Evolutionary conservation across 345 rosid genomes (phyloP), one percentile per base, ranked within the genome.

Genomic region (Lepidium aucheri): DNA sequence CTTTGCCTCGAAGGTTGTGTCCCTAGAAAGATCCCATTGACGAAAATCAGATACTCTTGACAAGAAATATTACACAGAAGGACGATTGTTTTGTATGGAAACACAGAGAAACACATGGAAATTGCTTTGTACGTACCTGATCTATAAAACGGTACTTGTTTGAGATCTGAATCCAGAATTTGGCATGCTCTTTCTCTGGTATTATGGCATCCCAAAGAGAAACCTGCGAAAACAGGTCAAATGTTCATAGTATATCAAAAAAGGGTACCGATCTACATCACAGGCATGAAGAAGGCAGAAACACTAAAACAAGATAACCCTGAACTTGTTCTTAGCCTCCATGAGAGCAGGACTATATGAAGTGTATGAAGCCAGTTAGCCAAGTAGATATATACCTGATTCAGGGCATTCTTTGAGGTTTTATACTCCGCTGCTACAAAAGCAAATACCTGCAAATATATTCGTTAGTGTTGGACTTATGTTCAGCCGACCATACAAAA

Each of bases 151-250:
- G 97, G 55, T 93, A 93, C 68, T 93, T 93, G 80, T 90, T 93
- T 65, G 88, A 76, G 34, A 88, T 84, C 42, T 85, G 94, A n/a
- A 86, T 72, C 89, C 85, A 77, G 78, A 93, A 90, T 60, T 82
- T 93, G 10, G 94, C 96, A 35, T 81, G 80, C 69, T 88, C 98
- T 69, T 85, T 85, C 63, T 80, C 63, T 8, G 92, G 94, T 64
- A 93, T 85, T 26, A 93, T 90, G 28, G 88, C 90, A 74, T 93
- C 98, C 98, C 98, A 93, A 42, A 93, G 80, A 15, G 98, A 93
- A 5, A 90, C 86, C 98, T 93, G 69, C 3, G 5, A 32, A 50
- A 68, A 63, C 15, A 55, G 6, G 17, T 16, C 35, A 45, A 46
- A 53, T 6, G 34, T 63, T 45, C 10, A 45, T 12, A 4, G 64